Base-by-base conservation (phyloP, 148 eudicot species). In the Rhododendron williamsianum region DNA sequence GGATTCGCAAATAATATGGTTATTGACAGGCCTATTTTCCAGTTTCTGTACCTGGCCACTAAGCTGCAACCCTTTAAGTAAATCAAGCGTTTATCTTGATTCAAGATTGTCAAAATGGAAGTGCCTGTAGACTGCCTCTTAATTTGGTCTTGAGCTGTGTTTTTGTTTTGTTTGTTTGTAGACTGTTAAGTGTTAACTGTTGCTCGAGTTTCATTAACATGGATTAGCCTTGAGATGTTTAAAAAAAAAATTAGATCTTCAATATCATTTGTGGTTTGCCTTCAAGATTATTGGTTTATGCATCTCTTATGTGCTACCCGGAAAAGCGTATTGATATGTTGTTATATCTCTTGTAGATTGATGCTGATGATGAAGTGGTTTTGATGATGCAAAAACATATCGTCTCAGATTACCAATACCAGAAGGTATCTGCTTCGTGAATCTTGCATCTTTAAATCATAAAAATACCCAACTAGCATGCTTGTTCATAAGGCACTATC, bases 371-470 rank as follows among this genome's bases (percentile, higher is more conserved):
- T 79, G 88, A 91, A 80, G 92, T 92, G 78, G 88, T 89, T 21
- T 81, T 77, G 82, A 87, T 92, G 92, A 90, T 97, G 85, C 92
- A 92, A 88, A 88, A 93, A 86, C 94, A 91, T 77, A 90, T 97
- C 71, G 86, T 93, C 76, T 92, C 91, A 87, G 93, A 92, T 89
- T 93, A 94, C 82, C 89, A 92, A 85, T 89, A 91, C 81, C 92
- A 93, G 86, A 94, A 97, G 98, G 99, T 97, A 87, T 82, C 81
- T 80, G 51, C 86, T 80, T 86, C 65, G 74, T 88, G 78, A 65
- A 77, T 30, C n/a, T 71, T 81, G 78, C 48, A 15, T 16, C 56
- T 43, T 82, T 30, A 69, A 15, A 45, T 27, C 85, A 27, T 3
- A 83, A 83, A 43, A 21, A 45, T 65, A 83, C 38, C 25, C n/a